Base-by-base conservation (phyloP, 2,329 filamentous ascomycete genomes). In the Proliferodiscus dingleyae region DNA sequence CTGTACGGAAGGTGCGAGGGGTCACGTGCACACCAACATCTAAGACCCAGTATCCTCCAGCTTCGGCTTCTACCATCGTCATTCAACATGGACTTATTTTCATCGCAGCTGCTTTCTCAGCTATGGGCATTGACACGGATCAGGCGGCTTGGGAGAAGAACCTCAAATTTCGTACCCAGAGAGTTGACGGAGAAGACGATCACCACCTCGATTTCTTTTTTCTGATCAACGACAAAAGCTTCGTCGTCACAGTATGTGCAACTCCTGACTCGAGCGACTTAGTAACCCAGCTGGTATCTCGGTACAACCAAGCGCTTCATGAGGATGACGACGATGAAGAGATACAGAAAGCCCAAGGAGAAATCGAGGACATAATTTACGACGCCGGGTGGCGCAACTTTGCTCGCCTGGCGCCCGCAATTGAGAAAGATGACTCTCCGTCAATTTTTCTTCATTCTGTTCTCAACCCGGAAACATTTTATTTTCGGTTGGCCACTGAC, bases 81-180 rank as follows among this genome's bases (percentile, higher is more conserved):
- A n/a, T n/a, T n/a, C n/a, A n/a, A n/a, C n/a, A n/a, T n/a, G n/a
- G n/a, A n/a, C n/a, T n/a, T n/a, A n/a, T n/a, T n/a, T n/a, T n/a
- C n/a, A n/a, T n/a, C n/a, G n/a, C n/a, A n/a, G n/a, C n/a, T n/a
- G n/a, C n/a, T n/a, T n/a, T n/a, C n/a, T n/a, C n/a, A n/a, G n/a
- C n/a, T n/a, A n/a, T n/a, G n/a, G n/a, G n/a, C n/a, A n/a, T n/a
- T n/a, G n/a, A n/a, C n/a, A n/a, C n/a, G n/a, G n/a, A n/a, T n/a
- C n/a, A n/a, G n/a, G n/a, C n/a, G n/a, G n/a, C n/a, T n/a, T 51
- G 37, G 45, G 45, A 45, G 36, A 36, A 51, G 32, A 51, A 47
- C 44, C 5, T 51, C 28, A 45, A 19, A 24, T 37, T 39, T 34
- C 21, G 26, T 36, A 43, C 30, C 29, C 30, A 36, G 10, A 29